phyloP scores from a whole-genome alignment of 805 yeast species.

The Jamesozyma jinghongensis region DNA sequence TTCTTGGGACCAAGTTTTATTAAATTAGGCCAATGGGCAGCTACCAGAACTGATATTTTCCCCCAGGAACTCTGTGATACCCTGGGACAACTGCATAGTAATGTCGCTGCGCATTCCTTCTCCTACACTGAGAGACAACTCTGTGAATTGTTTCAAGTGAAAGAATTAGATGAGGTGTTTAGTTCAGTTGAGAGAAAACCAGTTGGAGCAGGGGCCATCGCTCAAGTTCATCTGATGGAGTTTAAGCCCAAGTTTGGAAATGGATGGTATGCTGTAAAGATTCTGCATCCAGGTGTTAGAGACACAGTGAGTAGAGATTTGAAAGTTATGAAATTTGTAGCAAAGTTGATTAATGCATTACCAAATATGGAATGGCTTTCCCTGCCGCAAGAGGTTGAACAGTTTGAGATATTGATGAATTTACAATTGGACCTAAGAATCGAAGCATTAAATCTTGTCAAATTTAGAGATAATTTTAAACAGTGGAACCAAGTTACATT shows the following conservation, averaged over 20 bases:
- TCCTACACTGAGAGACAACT: slow-evolving; percentile 50
- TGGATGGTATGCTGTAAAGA: slow-evolving; percentile 57
- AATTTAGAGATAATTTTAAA: slow-evolving; percentile 62
- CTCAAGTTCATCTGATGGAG: slow-evolving; percentile 81
- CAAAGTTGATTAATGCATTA: slow-evolving; percentile 51
- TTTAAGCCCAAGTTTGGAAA: slow-evolving; percentile 20
- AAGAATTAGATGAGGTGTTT: slow-evolving; percentile 63
- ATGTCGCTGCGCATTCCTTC: slow-evolving; percentile 67
- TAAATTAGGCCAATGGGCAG: slow-evolving; percentile 98
- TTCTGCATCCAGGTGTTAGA: slow-evolving; percentile 82
- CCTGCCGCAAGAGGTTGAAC: slow-evolving; percentile 86
- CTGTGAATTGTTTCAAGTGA: slow-evolving; percentile 46
- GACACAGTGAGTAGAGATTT: slow-evolving; percentile 68
- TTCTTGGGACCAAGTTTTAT: slow-evolving; percentile 87
- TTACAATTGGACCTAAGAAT: slow-evolving; percentile 83
- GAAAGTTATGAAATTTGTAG: slow-evolving; percentile 74
- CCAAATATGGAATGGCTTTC: slow-evolving; percentile 99
- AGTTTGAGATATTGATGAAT: slow-evolving; percentile 77
- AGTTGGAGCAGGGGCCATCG: slow-evolving; percentile 96
- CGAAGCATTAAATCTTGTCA: slow-evolving; percentile 72
- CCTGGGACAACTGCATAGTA: slow-evolving; percentile 69
- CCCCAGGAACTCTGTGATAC: slow-evolving; percentile 70
- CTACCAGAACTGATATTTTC: slow-evolving; percentile 90
- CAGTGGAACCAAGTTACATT: slow-evolving; percentile 55
- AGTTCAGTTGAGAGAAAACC: slow-evolving; percentile 70